Evolutionary conservation across 2,329 filamentous ascomycete genomes (phyloP), one percentile per base, ranked within the genome.

Genomic region (Fusarium sp.): DNA sequence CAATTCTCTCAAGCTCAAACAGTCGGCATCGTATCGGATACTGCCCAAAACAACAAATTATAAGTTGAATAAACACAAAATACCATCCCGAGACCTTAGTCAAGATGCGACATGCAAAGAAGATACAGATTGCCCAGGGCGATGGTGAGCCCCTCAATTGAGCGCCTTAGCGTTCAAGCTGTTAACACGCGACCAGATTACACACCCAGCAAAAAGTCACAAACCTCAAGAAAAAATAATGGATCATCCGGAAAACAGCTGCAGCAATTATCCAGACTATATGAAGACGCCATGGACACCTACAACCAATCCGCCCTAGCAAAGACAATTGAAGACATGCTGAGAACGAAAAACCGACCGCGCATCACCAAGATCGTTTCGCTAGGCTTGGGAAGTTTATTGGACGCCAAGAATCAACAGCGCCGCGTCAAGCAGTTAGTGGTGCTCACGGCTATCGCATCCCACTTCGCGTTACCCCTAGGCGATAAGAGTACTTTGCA

Each of bases 361-460:
- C 55, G 52, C 20, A 62, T 74, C 13, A 74, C 60, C 9, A 69
- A 55, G 31, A 57, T 61, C 4, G 53, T 74, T 5, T 74, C 71
- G 11, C 31, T 74, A 7, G 71, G 71, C 5, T 38, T 74, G 20
- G 71, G 71, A 31, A 74, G 69, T 15, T 31, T 74, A 5, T 24
- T 63, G 2, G 57, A 69, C 39, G 58, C 70, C 8, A 74, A 70
- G 16, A 68, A 74, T 41, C 72, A 74, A 26, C 55, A 57, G 23
- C 72, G 72, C 16, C 66, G 72, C 11, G 64, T 74, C 2, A 74
- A 74, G 31, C 72, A 74, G 48, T 57, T 74, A 6, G 72, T 70
- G 5, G 59, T 74, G 24, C 65, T 74, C 5, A 54, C 70, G 43
- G 58, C 60, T 5, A 63, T 74, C 20, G 58, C 68, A 13, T 71